These are phyloP conservation scores for Clitoria ternatea DNA, from an alignment of 306 rosid species.

Conservation along the genomic window DNA sequence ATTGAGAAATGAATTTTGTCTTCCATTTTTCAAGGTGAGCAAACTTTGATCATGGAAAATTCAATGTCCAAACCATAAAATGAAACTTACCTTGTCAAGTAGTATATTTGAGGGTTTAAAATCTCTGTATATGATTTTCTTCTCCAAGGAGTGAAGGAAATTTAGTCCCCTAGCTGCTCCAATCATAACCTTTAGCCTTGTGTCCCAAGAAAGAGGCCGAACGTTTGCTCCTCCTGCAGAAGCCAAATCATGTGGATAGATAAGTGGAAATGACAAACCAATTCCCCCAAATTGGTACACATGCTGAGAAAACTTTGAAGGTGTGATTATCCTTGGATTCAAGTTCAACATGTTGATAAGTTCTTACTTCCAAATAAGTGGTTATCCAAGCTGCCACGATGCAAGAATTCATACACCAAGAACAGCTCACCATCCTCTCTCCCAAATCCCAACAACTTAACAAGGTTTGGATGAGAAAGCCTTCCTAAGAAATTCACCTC, in stretches of 20 bases:
- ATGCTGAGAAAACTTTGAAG: too few species aligned
- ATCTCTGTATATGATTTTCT: slow-evolving; percentile 75
- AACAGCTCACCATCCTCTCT: slow-evolving; percentile 54
- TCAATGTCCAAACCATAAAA: not conserved
- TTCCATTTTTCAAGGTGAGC: not conserved
- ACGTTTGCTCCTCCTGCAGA: slow-evolving; percentile 70
- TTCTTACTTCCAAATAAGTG: slow-evolving; percentile 87
- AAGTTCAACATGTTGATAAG: too few species aligned
- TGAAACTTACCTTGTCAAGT: slow-evolving; percentile 63
- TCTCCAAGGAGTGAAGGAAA: slow-evolving; percentile 76
- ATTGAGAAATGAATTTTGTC: not conserved
- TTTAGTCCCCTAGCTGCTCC: slow-evolving; percentile 86
- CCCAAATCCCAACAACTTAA: slow-evolving; percentile 65
- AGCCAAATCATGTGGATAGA: not conserved
- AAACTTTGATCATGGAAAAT: slow-evolving; percentile 11
- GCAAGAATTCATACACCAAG: slow-evolving; percentile 77
- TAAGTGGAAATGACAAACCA: not conserved
- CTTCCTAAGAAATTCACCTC: slow-evolving; percentile 91
- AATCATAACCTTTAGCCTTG: slow-evolving; percentile 67
- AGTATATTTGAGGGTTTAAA: slow-evolving; percentile 83
- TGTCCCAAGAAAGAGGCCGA: slow-evolving; percentile 72
- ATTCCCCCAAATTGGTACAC: not conserved
- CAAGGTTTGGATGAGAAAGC: slow-evolving; percentile 86
- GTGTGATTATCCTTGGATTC: too few species aligned
- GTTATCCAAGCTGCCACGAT: slow-evolving; percentile 73